Percentiles rank a stretch among this genome's conserved stretches.
phyloP scores from a whole-genome alignment of 805 yeast species.

The Starmera dryadoides region DNA sequence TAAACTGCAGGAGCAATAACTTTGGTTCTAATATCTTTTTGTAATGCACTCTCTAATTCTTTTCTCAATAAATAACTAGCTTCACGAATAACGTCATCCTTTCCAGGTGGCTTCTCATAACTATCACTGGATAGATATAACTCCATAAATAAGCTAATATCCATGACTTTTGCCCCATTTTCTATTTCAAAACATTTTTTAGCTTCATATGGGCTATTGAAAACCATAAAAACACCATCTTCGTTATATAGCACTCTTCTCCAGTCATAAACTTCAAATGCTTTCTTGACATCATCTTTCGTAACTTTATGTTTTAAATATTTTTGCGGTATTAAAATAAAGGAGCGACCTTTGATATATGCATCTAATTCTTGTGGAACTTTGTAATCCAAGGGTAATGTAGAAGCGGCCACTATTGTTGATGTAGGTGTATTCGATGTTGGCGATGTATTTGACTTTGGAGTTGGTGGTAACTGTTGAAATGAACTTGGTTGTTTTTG shows the following conservation, averaged over 20 bases:
- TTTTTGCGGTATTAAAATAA: conserved; percentile 44
- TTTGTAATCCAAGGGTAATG: too few species aligned
- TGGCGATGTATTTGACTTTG: too few species aligned
- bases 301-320: conserved; percentile 32
- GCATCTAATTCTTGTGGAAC: conserved; percentile 43
- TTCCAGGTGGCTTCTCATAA: conserved; percentile 2
- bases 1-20: conserved; percentile 63
- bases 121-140: conserved; percentile 26
- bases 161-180: conserved; percentile 47
- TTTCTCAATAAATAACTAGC: conserved; percentile 51
- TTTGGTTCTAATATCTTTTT: conserved; percentile 69
- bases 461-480: too few species aligned
- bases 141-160: conserved; percentile 50
- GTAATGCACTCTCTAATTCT: conserved; percentile 56
- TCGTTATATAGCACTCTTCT: conserved; percentile 54
- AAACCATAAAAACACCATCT: conserved; percentile 66
- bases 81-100: conserved; percentile 42
- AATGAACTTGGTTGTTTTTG: not conserved
- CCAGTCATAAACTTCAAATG: conserved; percentile 56
- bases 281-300: conserved; percentile 51
- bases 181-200: conserved; percentile 50
- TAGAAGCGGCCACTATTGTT: too few species aligned
- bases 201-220: conserved; percentile 52
- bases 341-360: conserved; percentile 51
- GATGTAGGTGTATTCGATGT: too few species aligned